Base-by-base conservation (phyloP, 2,329 filamentous ascomycete species). In the Didymella segeticola region DNA sequence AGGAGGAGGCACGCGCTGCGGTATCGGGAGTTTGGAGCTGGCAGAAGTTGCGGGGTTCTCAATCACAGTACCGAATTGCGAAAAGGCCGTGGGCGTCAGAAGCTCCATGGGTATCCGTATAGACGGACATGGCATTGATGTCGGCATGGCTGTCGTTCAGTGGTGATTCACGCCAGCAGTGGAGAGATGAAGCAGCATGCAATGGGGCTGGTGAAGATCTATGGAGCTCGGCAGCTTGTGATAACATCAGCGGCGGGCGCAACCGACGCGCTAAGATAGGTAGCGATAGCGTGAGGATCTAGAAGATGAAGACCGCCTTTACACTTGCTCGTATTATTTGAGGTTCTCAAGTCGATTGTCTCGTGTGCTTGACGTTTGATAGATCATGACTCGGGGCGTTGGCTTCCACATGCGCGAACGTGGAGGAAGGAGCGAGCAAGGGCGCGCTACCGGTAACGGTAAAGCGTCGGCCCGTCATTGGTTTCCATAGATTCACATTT, bases 51-150 rank as follows among this genome's bases (percentile, higher is more conserved):
- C 71, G 26, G 91, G 90, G 70, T 93, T 91, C 70, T 86, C 79
- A 63, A 97, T 84, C 39, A 95, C 91, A 49, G 89, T 88, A 71
- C 95, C 95, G 75, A 96, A 99, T 36, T 85, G 82, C 12, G 86
- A 80, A 76, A 97, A 98, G 46, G 84, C 78, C 4, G 80, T 78
- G 38, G 84, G 82, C 8, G 86, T 89, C 46, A 97, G 83, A n/a
- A 86, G 84, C 62, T 82, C 78, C 8, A 89, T 83, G 20, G 79
- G 79, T 62, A 95, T 75, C 41, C 70, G 63, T 57, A 77, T 70
- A 64, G 67, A 71, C 41, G 74, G 71, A 58, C 72, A 51, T 64
- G 77, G 62, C 66, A 75, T 75, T 33, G 74, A 71, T 36, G 70
- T 59, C 37, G 75, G 73, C 75, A 77, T 74, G 25, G 51, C 68